Evolutionary conservation across 179 eudicot species (phyloP).

Genomic region (Spergularia azorica): DNA sequence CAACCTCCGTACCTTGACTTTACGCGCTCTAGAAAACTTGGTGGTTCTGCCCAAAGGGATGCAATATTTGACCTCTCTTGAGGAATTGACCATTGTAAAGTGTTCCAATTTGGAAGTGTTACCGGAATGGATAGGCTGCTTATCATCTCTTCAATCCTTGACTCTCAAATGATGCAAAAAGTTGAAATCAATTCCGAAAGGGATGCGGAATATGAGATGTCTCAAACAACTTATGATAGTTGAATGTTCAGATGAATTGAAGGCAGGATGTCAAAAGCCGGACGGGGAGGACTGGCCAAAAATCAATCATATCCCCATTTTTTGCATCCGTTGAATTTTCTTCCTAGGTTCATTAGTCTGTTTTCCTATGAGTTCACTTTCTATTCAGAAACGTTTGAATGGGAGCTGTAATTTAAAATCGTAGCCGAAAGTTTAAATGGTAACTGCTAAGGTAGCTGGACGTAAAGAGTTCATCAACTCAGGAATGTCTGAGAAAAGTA

Average conservation of each 20-base stretch:
- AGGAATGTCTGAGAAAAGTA: no score
- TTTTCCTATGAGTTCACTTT: no score
- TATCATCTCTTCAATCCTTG: slow-evolving; percentile 15
- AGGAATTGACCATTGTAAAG: neutral
- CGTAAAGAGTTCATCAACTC: no score
- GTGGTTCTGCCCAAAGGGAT: slow-evolving; percentile 6
- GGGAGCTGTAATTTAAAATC: no score
- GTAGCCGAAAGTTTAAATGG: no score
- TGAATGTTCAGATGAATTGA: neutral
- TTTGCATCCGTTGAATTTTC: neutral
- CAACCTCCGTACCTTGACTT: neutral
- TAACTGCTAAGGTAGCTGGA: no score
- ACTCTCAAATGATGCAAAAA: neutral
- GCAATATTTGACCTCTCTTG: slow-evolving; percentile 4
- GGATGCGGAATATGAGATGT: slow-evolving; percentile 1
- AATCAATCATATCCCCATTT: slow-evolving; percentile 1
- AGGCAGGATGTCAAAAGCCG: neutral
- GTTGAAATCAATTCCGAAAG: neutral
- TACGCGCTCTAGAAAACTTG: neutral
- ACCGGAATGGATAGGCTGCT: slow-evolving; percentile 10
- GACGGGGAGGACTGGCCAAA: slow-evolving; percentile 6
- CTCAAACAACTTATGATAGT: neutral
- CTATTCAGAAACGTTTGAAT: no score
- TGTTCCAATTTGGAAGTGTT: neutral
- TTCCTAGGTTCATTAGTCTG: no score